phyloP scores from a whole-genome alignment of 2,329 filamentous ascomycete genomes.

The Tolypocladium pustulatum region DNA sequence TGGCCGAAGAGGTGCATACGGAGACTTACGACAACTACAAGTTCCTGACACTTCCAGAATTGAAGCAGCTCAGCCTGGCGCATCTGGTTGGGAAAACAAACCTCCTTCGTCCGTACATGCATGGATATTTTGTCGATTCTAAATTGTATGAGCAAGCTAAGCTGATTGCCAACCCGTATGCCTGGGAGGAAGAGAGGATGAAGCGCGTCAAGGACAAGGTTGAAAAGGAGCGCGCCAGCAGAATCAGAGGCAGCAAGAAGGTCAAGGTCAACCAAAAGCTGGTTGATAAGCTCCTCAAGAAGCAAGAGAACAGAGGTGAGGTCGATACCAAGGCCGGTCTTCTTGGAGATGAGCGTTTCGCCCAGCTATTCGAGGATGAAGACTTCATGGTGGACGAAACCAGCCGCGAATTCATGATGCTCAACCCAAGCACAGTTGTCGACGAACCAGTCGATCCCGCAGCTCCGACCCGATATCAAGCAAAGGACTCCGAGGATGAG shows the following conservation, averaged over 20 bases:
- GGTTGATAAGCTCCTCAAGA: conserved; percentile 63
- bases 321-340: conserved; percentile 53
- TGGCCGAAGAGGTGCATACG: conserved; percentile 72
- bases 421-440: conserved; percentile 75
- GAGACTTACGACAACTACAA: conserved; percentile 99
- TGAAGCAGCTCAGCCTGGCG: conserved; percentile 74
- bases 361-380: conserved; percentile 79
- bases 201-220: conserved; percentile 93
- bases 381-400: conserved; percentile 88
- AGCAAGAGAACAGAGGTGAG: conserved; percentile 48
- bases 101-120: conserved; percentile 91
- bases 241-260: conserved; percentile 92
- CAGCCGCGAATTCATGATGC: conserved; percentile 72
- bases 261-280: conserved; percentile 88
- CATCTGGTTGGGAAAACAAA: conserved; percentile 88
- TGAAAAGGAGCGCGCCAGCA: conserved; percentile 89
- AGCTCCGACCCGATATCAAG: conserved; percentile 24
- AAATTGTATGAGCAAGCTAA: conserved; percentile 91
- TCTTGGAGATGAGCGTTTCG: conserved; percentile 79
- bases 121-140: conserved; percentile 95
- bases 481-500: conserved; percentile 32
- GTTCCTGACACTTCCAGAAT: conserved; percentile 81
- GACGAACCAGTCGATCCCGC: conserved; percentile 23
- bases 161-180: conserved; percentile 85
- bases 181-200: conserved; percentile 83